A percentile compares a stretch with the other conserved stretches of the same genome.
Evolutionary conservation across 2,329 filamentous ascomycete species (phyloP).

Genomic region (Aureobasidium sp.): DNA sequence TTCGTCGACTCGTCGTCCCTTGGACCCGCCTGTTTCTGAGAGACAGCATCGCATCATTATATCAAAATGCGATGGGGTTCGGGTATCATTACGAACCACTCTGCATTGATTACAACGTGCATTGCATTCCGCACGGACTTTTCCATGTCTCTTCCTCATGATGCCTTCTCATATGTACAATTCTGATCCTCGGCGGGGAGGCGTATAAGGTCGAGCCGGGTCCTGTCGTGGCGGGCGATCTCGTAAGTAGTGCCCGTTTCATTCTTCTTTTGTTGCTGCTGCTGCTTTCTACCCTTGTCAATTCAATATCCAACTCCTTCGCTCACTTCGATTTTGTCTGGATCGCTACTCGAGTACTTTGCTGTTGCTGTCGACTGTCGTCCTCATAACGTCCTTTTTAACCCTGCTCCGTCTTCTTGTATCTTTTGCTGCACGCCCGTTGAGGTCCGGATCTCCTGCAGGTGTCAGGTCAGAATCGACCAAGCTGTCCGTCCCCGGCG

Average conservation of each 20-base stretch:
- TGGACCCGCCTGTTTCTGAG: constrained; percentile 11
- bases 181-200: constrained; percentile 14
- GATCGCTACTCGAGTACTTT: neutral
- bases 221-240: constrained; percentile 17
- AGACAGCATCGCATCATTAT: constrained; percentile 11
- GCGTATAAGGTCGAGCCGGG: constrained; percentile 17
- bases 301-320: neutral
- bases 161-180: constrained; percentile 10
- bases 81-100: constrained; percentile 15
- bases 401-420: neutral
- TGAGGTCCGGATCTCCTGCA: constrained; percentile 14
- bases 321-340: neutral
- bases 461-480: constrained; percentile 13
- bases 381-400: neutral
- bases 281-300: constrained; percentile 3
- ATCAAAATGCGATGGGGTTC: constrained; percentile 6
- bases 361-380: neutral
- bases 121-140: constrained; percentile 14
- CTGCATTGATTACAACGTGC: constrained; percentile 16
- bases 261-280: constrained; percentile 8
- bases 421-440: constrained; percentile 14
- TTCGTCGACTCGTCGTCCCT: constrained; percentile 5
- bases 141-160: constrained; percentile 12
- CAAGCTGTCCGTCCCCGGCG: constrained; percentile 8
- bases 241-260: constrained; percentile 16